Evolutionary conservation across 2,329 filamentous ascomycete genomes (phyloP), one percentile per base, ranked within the genome.

Genomic region (Coniochaeta sp.): DNA sequence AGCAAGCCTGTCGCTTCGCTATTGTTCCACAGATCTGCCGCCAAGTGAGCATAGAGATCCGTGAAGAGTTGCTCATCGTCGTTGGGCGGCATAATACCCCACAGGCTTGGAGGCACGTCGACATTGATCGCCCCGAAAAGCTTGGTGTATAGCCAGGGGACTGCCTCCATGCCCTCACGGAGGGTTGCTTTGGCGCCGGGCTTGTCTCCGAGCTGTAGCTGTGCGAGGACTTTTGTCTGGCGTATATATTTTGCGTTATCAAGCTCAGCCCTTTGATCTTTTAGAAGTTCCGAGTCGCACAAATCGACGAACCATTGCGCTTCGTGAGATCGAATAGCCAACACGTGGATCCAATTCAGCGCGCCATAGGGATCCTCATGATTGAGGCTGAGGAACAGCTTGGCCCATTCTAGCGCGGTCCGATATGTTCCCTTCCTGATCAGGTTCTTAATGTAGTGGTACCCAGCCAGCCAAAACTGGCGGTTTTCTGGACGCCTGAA

Each of bases 391-490:
- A 96, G 80, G 11, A 97, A 78, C 6, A 98, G 76, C 74, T 95
- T 96, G 7, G 90, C 84, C 93, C 95, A 99, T 73, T 98, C 95
- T 56, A 96, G 86, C 0, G 92, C 91, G 0, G 95, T 98, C 55
- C 92, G 84, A 80, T 91, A 96, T 1, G 93, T 97, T n/a, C 93
- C 92, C 67, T 96, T 93, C 75, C 91, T 87, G 17, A 91, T 82
- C 24, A 99, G 79, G 65, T 91, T 95, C 66, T 84, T 85, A 67
- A 98, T 88, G 68, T 97, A 97, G 66, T 93, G 87, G 79, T 92
- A 96, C 9, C 88, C 90, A 1, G 91, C 90, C 38, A 98, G 84
- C 87, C 90, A 96, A 64, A 99, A 87, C 72, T 98, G 93, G 50
- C 95, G 84, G 72, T 98, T 98, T 72, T 96, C 93, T 0, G 89